Conservation (phyloP, 2,329 filamentous ascomycete genomes). For the Calonectria honghensis region DNA sequence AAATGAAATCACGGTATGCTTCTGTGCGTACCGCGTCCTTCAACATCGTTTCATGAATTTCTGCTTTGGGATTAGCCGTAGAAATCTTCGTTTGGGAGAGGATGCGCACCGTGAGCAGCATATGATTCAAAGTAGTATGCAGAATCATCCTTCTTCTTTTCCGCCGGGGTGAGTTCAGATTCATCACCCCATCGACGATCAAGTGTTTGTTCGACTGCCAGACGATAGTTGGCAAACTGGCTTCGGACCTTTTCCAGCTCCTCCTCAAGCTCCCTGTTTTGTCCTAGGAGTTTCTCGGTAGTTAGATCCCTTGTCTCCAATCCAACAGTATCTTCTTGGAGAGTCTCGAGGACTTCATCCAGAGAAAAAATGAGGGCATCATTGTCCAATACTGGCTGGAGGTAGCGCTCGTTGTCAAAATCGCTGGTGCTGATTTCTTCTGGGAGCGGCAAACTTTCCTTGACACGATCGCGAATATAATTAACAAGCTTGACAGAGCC, state of each 20-base stretch:
- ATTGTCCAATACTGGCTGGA: conserved; percentile 90
- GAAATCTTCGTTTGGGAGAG: neutral
- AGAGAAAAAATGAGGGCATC: conserved; percentile 92
- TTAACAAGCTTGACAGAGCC: conserved; percentile 85
- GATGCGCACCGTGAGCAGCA: conserved; percentile 72
- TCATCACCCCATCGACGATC: conserved; percentile 79
- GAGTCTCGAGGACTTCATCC: conserved; percentile 78
- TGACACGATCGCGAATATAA: conserved; percentile 73
- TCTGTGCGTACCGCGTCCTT: conserved; percentile 93
- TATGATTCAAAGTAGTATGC: conserved; percentile 78
- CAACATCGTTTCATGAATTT: conserved; percentile 97
- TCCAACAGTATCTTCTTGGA: conserved; percentile 64
- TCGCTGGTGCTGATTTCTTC: conserved; percentile 75
- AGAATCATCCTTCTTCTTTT: conserved; percentile 59
- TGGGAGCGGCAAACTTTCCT: conserved; percentile 68
- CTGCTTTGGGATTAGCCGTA: conserved; percentile 62
- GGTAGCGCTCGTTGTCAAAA: conserved; percentile 85
- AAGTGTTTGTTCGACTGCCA: conserved; percentile 79
- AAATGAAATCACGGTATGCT: conserved; percentile 95
- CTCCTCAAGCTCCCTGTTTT: conserved; percentile 75
- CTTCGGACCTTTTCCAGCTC: conserved; percentile 75
- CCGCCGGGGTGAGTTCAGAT: conserved; percentile 61
- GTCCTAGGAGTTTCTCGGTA: conserved; percentile 64
- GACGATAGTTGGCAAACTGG: conserved; percentile 80
- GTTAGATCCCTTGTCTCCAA: conserved; percentile 58